Conservation (phyloP, 192 early-diverging fungal genomes). For the Martensiomyces pterosporus region DNA sequence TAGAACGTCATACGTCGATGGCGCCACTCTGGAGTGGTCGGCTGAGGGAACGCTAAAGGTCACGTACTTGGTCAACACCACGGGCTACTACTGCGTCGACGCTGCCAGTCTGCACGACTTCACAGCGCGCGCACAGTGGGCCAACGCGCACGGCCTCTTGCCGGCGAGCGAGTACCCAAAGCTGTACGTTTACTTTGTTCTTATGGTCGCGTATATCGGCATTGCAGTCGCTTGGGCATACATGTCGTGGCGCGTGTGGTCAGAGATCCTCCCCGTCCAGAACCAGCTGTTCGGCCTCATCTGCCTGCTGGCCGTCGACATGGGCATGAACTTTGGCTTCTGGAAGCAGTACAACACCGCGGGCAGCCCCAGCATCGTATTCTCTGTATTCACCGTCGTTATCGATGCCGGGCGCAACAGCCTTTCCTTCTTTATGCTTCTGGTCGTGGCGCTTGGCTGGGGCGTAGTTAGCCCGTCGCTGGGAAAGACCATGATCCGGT, state of each 20-base stretch:
- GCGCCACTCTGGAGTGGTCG: slow-evolving; percentile 41
- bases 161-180: slow-evolving; percentile 88
- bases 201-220: slow-evolving; percentile 68
- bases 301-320: slow-evolving; percentile 82
- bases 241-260: slow-evolving; percentile 74
- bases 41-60: slow-evolving; percentile 37
- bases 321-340: slow-evolving; percentile 88
- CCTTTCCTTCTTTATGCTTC: slow-evolving; percentile 92
- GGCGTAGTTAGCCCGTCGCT: slow-evolving; percentile 92
- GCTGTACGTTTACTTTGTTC: slow-evolving; percentile 75
- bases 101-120: slow-evolving; percentile 43
- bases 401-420: slow-evolving; percentile 88
- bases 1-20: slow-evolving; percentile 21
- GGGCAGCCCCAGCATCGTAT: slow-evolving; percentile 56
- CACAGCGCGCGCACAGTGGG: slow-evolving; percentile 59
- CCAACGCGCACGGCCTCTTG: slow-evolving; percentile 78
- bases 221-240: slow-evolving; percentile 78
- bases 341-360: slow-evolving; percentile 67
- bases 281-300: slow-evolving; percentile 83
- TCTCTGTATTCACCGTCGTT: slow-evolving; percentile 71
- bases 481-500: slow-evolving; percentile 85
- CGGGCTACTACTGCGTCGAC: slow-evolving; percentile 84
- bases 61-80: slow-evolving; percentile 63
- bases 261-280: slow-evolving; percentile 88
- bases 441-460: slow-evolving; percentile 94